Evolutionary conservation across 163 green algal genomes (phyloP).

Genomic region (Chlorella variabilis): DNA sequence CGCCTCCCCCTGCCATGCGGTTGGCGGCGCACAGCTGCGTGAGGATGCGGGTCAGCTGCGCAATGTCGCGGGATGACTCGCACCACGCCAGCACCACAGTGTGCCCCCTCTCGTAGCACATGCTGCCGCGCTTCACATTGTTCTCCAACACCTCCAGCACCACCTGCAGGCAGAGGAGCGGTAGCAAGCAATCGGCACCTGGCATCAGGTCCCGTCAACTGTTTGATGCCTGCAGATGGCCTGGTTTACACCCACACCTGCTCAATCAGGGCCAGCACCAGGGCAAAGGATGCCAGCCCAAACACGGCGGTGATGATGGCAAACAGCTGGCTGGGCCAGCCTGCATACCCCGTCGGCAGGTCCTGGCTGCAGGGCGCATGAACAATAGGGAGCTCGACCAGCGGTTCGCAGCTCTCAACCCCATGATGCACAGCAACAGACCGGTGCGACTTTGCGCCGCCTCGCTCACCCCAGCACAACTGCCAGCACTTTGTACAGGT

Average conservation of each 20-base stretch:
- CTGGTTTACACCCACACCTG: too few relatives aligned
- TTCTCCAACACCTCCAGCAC: constrained; percentile 44
- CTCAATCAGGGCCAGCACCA: constrained; percentile 66
- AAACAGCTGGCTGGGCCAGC: constrained; percentile 50
- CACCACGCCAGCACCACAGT: constrained; percentile 41
- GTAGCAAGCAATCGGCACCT: neutral
- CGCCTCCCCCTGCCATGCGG: constrained; percentile 18
- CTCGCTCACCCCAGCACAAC: constrained; percentile 35
- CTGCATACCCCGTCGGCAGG: constrained; percentile 6
- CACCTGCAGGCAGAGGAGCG: constrained; percentile 26
- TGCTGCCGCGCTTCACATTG: constrained; percentile 47
- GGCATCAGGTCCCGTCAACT: too few relatives aligned
- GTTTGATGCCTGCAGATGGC: too few relatives aligned
- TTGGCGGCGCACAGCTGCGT: constrained; percentile 53
- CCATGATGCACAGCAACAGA: too few relatives aligned
- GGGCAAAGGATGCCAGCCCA: constrained; percentile 61
- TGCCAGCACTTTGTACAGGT: constrained; percentile 39
- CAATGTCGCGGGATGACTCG: neutral
- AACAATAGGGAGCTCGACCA: too few relatives aligned
- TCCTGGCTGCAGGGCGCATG: neutral
- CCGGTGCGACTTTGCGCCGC: too few relatives aligned
- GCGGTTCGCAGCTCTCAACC: too few relatives aligned
- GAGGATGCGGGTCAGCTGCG: constrained; percentile 27
- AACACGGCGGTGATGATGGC: constrained; percentile 40
- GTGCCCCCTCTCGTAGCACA: constrained; percentile 37